A percentile compares a stretch with the other conserved stretches of the same genome.
Evolutionary conservation across 1,284 basidiomycete genomes (phyloP).

Genomic region (Ganoderma resinaceum): DNA sequence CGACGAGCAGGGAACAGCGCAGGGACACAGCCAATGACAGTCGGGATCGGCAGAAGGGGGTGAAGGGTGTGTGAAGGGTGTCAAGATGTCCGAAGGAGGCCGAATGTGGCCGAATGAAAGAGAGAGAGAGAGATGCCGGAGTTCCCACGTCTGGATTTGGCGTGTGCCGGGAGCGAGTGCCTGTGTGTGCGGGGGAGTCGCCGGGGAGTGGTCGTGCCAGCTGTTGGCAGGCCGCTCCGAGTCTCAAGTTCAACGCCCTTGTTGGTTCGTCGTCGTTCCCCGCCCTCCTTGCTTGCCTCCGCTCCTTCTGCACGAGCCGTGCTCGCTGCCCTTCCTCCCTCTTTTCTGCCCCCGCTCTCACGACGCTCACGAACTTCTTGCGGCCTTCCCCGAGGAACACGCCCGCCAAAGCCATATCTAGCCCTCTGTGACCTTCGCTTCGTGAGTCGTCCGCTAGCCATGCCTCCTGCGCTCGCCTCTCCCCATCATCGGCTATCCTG

Average conservation of each 20-base stretch:
- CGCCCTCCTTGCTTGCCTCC: slow-evolving; percentile 8
- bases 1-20: neutral
- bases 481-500: slow-evolving; percentile 18
- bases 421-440: slow-evolving; percentile 18
- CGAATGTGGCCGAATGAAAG: neutral
- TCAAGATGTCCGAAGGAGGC: neutral
- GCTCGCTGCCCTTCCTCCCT: slow-evolving; percentile 16
- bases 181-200: neutral
- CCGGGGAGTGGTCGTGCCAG: neutral
- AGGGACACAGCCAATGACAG: neutral
- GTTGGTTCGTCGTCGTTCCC: neutral
- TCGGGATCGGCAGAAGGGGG: neutral
- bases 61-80: neutral
- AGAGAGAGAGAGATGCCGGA: neutral
- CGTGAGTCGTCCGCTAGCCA: slow-evolving; percentile 20
- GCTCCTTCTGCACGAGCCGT: slow-evolving; percentile 18
- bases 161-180: neutral
- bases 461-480: slow-evolving; percentile 18
- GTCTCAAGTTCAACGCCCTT: too few species aligned
- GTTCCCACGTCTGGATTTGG: neutral
- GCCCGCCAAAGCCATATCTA: neutral
- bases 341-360: slow-evolving; percentile 1
- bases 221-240: neutral
- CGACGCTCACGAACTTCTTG: slow-evolving; percentile 5
- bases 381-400: slow-evolving; percentile 12